Evolutionary conservation across 768 basidiomycete species (phyloP).

Genomic region (Naganishia onofrii): DNA sequence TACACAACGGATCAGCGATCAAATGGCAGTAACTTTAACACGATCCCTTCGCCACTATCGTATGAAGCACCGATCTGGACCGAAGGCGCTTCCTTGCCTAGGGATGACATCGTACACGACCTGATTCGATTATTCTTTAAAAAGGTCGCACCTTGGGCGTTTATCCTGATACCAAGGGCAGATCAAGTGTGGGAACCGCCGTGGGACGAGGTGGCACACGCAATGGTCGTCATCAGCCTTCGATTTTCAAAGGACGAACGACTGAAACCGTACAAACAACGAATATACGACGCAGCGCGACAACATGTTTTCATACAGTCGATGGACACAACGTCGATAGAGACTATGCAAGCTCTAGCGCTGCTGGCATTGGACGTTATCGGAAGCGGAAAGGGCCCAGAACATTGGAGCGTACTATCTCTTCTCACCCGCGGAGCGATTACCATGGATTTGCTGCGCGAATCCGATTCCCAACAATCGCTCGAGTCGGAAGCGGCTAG

Average conservation of each 20-base stretch:
- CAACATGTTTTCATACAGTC: conserved; percentile 49
- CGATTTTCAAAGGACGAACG: conserved; percentile 46
- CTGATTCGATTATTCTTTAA: conserved; percentile 46
- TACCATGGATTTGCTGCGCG: conserved; percentile 44
- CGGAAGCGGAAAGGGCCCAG: conserved; percentile 50
- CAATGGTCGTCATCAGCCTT: conserved; percentile 49
- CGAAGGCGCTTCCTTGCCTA: conserved; percentile 38
- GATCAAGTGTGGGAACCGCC: conserved; percentile 37
- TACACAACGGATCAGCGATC: background rate
- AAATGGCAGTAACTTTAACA: background rate
- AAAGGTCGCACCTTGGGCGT: conserved; percentile 50
- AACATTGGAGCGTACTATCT: conserved; percentile 50
- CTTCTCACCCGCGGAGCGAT: conserved; percentile 49
- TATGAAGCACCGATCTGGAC: conserved; percentile 26
- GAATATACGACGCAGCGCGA: conserved; percentile 44
- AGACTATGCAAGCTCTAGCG: conserved; percentile 50
- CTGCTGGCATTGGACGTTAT: conserved; percentile 51
- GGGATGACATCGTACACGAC: conserved; percentile 48
- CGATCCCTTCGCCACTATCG: conserved; percentile 20
- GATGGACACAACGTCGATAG: conserved; percentile 48
- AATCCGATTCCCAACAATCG: conserved; percentile 17
- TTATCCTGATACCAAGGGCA: conserved; percentile 45
- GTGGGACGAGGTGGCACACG: conserved; percentile 49
- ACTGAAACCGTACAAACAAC: conserved; percentile 31
- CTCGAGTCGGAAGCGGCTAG: background rate